Conservation (phyloP, 176 grass and related monocot species). For the Olyra latifolia region DNA sequence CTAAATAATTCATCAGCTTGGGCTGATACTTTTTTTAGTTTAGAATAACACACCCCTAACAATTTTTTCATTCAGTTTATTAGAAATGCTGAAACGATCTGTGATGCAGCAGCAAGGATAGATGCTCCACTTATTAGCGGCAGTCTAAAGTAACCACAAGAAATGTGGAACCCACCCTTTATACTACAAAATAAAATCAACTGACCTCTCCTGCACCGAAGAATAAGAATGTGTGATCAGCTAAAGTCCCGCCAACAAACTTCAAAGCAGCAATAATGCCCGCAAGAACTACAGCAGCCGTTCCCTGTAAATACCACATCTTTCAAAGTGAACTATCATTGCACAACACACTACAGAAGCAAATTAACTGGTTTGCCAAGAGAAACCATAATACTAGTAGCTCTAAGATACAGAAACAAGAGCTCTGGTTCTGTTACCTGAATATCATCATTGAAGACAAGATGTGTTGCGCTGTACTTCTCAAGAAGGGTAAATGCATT, state of each 20-base stretch:
- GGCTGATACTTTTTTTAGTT: neutral
- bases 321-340: neutral
- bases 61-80: neutral
- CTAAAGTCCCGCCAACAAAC: conserved; percentile 64
- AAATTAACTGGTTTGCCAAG: neutral
- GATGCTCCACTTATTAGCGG: neutral
- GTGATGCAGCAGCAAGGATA: neutral
- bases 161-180: neutral
- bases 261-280: conserved; percentile 75
- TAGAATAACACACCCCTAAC: neutral
- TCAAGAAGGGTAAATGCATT: conserved; percentile 91
- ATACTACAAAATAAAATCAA: neutral
- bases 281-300: conserved; percentile 81
- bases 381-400: neutral
- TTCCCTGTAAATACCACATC: conserved; percentile 56
- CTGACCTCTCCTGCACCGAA: conserved; percentile 91
- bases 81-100: neutral
- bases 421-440: conserved; percentile 50
- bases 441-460: conserved; percentile 98
- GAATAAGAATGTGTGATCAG: conserved; percentile 84
- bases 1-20: too few relatives aligned
- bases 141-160: neutral
- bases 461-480: conserved; percentile 76
- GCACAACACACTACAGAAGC: neutral
- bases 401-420: neutral